Evolutionary conservation across 2,329 filamentous ascomycete species (phyloP).

Genomic region (Neurospora sp.): DNA sequence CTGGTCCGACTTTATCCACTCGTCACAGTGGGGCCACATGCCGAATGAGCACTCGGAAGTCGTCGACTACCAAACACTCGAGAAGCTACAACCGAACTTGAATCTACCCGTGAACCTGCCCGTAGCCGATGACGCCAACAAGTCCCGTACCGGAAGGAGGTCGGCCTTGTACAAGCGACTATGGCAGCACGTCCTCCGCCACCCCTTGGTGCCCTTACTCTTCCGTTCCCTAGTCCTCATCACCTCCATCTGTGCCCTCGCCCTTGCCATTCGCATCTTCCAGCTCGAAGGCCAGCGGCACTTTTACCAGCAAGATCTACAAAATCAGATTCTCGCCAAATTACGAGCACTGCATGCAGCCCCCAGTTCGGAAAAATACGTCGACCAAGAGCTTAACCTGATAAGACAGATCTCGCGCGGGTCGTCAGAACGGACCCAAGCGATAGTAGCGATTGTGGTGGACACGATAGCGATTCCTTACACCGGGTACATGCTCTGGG

Average conservation of each 20-base stretch:
- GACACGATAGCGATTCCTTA: conserved; percentile 86
- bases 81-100: conserved; percentile 37
- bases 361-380: background rate
- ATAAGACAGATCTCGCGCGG: background rate
- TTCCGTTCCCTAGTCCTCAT: conserved; percentile 75
- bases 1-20: conserved; percentile 45
- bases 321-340: background rate
- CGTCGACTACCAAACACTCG: conserved; percentile 34
- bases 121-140: conserved; percentile 17
- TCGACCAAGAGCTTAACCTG: background rate
- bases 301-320: conserved; percentile 18
- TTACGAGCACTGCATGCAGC: background rate
- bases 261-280: conserved; percentile 67
- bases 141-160: background rate
- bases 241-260: conserved; percentile 75
- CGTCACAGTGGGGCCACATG: conserved; percentile 41
- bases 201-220: conserved; percentile 74
- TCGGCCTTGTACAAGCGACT: conserved; percentile 42
- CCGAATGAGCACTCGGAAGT: conserved; percentile 38
- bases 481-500: conserved; percentile 86
- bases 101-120: conserved; percentile 27
- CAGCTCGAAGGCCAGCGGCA: conserved; percentile 39
- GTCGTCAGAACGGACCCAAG: conserved; percentile 56
- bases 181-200: conserved; percentile 62
- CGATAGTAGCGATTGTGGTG: conserved; percentile 80